Base-by-base conservation (phyloP, 345 rosid species). In the Gossypium sturtianum region DNA sequence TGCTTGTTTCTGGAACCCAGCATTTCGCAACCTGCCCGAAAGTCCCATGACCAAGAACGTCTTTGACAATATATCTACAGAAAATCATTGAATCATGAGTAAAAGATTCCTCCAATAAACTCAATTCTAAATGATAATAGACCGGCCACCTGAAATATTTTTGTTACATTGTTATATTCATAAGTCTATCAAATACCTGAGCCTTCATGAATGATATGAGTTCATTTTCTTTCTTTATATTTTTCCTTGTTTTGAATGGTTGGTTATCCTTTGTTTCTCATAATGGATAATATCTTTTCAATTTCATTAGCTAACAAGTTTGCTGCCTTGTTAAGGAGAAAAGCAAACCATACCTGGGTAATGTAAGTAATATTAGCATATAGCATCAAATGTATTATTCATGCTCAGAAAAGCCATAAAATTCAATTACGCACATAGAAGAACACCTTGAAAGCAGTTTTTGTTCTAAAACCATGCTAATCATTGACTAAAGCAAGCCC, bases 11-110 rank as follows among this genome's bases (percentile, higher is more conserved):
- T 16, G 91, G 82, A 67, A 90, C 90, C 98, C 90, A 91, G 86
- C 99, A 95, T 86, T 93, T 95, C 61, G 92, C 98, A 87, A 95
- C 99, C 84, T 95, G 99, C 54, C 99, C 99, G 77, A 66, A 96
- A 66, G 98, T 96, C 72, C 99, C 99, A 73, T 96, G 99, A 77
- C 99, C 99, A 81, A 96, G 99, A 77, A 93, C 90, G 83, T 96
- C 99, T 86, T 93, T 93, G 85, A 96, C 95, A 74, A 93, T 79
- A 81, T 96, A 93, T 82, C 99, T 96, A 85, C 78, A 83, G 71
- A 82, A 75, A 76, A 75, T 34, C 53, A 76, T 74, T 66, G 47
- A 78, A 79, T 65, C 74, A 47, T 45, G 54, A 77, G 72, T 49
- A 78, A 80, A 77, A 48, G 44, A 56, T 56, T 76, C 60, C 16